These are phyloP conservation scores for Plenodomus lindquistii DNA, from an alignment of 2,329 filamentous ascomycete genomes.

Conservation along the genomic window DNA sequence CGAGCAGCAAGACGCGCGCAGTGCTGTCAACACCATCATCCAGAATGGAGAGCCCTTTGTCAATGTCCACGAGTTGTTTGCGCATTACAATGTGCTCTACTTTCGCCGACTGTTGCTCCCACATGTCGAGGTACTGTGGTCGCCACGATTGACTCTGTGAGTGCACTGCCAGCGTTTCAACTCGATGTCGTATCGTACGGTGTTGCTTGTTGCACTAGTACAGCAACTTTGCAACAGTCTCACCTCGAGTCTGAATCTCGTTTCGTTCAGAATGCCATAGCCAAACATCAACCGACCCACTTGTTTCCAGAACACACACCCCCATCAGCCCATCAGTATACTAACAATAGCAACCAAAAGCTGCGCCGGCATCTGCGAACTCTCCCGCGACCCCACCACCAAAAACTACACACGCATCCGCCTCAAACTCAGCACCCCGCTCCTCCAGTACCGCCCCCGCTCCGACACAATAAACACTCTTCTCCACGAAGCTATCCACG, in stretches of 20 bases:
- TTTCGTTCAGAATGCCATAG: conserved; percentile 8
- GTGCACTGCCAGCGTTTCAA: conserved; percentile 6
- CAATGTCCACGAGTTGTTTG: conserved; percentile 48
- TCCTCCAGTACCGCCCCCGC: conserved; percentile 50
- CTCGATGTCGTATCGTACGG: conserved; percentile 1
- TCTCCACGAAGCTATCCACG: conserved; percentile 51
- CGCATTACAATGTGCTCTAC: conserved; percentile 48
- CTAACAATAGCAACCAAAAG: conserved; percentile 25
- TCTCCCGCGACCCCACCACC: conserved; percentile 44
- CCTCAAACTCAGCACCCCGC: conserved; percentile 49
- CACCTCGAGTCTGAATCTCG: conserved; percentile 7
- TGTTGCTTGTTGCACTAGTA: neutral
- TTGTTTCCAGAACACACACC: conserved; percentile 8
- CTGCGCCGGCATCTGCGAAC: conserved; percentile 52
- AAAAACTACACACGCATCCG: conserved; percentile 46
- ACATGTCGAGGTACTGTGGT: conserved; percentile 51
- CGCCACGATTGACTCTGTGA: conserved; percentile 47
- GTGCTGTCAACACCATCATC: conserved; percentile 45
- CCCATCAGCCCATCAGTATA: conserved; percentile 13
- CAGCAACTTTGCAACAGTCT: conserved; percentile 9
- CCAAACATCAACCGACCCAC: conserved; percentile 9
- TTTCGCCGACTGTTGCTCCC: conserved; percentile 46
- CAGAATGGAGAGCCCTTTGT: conserved; percentile 45
- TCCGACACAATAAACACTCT: conserved; percentile 50
- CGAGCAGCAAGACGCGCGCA: conserved; percentile 40